Percentiles rank a stretch among this genome's conserved stretches.
phyloP scores from a whole-genome alignment of 352 stramenopile genomes.

The Lagenidium sp. region DNA sequence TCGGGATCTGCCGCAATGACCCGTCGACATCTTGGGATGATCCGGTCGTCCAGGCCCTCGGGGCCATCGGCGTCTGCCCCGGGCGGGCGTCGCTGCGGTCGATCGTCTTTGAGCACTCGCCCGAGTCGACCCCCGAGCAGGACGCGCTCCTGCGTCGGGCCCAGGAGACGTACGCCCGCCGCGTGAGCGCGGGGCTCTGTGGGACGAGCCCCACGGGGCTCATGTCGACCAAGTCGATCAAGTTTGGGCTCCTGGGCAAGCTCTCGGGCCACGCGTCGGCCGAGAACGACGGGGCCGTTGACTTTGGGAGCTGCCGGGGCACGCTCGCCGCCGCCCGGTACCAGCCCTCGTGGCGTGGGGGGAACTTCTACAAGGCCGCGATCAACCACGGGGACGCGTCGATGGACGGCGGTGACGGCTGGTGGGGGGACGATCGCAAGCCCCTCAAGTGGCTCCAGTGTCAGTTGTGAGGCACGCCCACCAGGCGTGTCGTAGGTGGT shows the following conservation, averaged over 20 bases:
- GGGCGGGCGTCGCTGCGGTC: slow-evolving; percentile 9
- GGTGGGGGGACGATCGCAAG: slow-evolving; percentile 12
- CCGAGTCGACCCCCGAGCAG: slow-evolving; percentile 6
- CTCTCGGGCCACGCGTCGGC: slow-evolving; percentile 14
- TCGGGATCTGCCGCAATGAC: slow-evolving; percentile 7
- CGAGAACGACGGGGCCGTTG: slow-evolving; percentile 21
- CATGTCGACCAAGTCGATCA: slow-evolving; percentile 7
- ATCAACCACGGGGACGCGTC: slow-evolving; percentile 24
- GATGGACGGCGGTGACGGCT: slow-evolving; percentile 8
- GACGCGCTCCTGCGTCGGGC: slow-evolving; percentile 10
- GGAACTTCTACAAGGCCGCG: slow-evolving; percentile 17
- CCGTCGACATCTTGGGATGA: slow-evolving; percentile 3
- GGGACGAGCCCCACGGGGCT: slow-evolving; percentile 13
- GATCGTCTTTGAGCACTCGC: slow-evolving; percentile 9
- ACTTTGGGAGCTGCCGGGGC: slow-evolving; percentile 17
- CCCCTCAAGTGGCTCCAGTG: slow-evolving; percentile 13
- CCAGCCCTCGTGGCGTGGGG: slow-evolving; percentile 7
- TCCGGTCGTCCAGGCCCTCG: slow-evolving; percentile 5
- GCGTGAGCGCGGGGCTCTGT: slow-evolving; percentile 17
- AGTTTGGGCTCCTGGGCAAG: slow-evolving; percentile 2
- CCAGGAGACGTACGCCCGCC: slow-evolving; percentile 3
- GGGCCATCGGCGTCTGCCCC: slow-evolving; percentile 12
- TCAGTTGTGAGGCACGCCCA: slow-evolving; percentile 13
- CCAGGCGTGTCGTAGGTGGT: no score
- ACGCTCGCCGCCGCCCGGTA: slow-evolving; percentile 1